Evolutionary conservation across 306 rosid genomes (phyloP).

Genomic region (Prinsepia uniflora): DNA sequence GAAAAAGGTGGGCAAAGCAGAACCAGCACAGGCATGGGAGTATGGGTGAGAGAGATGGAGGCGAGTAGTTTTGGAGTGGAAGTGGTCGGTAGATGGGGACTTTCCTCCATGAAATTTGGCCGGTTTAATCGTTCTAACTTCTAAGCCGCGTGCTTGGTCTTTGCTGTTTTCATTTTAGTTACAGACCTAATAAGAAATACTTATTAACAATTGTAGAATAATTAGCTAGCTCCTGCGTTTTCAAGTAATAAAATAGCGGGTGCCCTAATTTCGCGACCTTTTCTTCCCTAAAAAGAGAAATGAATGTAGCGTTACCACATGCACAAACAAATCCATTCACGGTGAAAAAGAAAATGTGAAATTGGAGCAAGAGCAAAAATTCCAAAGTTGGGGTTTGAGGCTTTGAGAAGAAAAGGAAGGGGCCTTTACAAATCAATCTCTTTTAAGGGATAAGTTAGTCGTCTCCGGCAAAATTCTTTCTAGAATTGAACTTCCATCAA

Average conservation of each 20-base stretch:
- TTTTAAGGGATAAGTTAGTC: neutral
- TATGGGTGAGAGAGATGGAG: neutral
- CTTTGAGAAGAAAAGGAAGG: neutral
- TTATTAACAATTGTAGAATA: too few species aligned
- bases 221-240: too few species aligned
- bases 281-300: neutral
- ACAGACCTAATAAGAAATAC: too few species aligned
- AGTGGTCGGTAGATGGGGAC: slow-evolving; percentile 11
- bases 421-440: too few species aligned
- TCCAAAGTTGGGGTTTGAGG: neutral
- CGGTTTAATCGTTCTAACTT: slow-evolving; percentile 50
- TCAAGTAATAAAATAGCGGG: too few species aligned
- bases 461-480: too few species aligned
- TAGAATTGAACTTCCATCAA: neutral
- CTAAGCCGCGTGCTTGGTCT: slow-evolving; percentile 19
- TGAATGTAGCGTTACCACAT: neutral
- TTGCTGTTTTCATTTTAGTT: neutral
- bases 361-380: neutral
- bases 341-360: neutral
- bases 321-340: neutral
- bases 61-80: slow-evolving; percentile 1
- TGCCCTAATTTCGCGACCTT: neutral
- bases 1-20: neutral
- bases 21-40: neutral
- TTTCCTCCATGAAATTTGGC: slow-evolving; percentile 64